Conservation (phyloP, 2,329 filamentous ascomycete species). For the Emydomyces testavorans region DNA sequence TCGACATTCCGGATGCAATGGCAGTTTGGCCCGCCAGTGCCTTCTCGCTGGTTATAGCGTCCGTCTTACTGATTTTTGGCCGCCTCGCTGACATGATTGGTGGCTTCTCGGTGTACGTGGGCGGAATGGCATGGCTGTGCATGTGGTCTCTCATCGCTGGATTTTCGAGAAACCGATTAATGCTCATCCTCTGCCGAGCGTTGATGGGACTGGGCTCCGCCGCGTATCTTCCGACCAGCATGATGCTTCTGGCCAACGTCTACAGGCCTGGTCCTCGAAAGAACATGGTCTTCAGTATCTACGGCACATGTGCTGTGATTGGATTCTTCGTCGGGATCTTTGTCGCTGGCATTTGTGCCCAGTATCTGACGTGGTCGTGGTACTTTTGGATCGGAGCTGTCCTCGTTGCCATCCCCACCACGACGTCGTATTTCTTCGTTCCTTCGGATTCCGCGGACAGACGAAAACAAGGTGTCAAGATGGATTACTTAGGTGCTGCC, state of each 20-base stretch:
- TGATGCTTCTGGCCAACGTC: conserved; percentile 53
- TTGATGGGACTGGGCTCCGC: conserved; percentile 63
- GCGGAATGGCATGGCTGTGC: conserved; percentile 52
- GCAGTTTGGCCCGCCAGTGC: conserved; percentile 44
- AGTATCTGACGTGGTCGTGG: conserved; percentile 50
- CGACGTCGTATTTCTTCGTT: conserved; percentile 39
- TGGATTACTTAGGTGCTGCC: conserved; percentile 57
- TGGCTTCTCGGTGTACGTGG: conserved; percentile 51
- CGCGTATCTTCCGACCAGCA: conserved; percentile 57
- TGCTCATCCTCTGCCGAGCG: conserved; percentile 63
- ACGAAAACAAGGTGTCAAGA: conserved; percentile 37
- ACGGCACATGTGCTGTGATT: conserved; percentile 43
- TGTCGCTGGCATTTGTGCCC: conserved; percentile 48
- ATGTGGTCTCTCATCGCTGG: conserved; percentile 59
- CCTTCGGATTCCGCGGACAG: conserved; percentile 37
- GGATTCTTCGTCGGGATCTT: conserved; percentile 49
- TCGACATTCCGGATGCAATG: conserved; percentile 57
- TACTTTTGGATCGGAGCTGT: conserved; percentile 57
- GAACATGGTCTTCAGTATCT: conserved; percentile 53
- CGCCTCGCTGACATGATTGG: conserved; percentile 51
- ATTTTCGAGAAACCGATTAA: conserved; percentile 54
- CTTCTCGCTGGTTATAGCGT: conserved; percentile 40
- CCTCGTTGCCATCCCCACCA: conserved; percentile 37
- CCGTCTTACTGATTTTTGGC: conserved; percentile 45
- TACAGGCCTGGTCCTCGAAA: conserved; percentile 59